Base-by-base conservation (phyloP, 2,329 filamentous ascomycete species). In the Aspergillus sp. region DNA sequence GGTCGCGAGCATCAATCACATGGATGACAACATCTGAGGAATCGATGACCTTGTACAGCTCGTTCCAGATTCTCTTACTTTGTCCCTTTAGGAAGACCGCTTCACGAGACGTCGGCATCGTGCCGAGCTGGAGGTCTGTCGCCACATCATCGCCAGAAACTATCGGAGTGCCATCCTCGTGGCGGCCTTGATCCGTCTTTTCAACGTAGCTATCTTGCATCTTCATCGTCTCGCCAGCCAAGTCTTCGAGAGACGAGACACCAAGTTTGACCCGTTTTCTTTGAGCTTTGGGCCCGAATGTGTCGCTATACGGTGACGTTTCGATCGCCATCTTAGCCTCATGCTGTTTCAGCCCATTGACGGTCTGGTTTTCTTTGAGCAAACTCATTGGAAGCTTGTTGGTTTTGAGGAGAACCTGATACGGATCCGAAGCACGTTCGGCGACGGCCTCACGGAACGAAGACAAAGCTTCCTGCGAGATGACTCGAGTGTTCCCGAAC, bases 351-450 rank as follows among this genome's bases (percentile, higher is more conserved):
- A 96, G 76, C 0, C 93, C 93, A 68, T 96, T 93, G 66, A 88
- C 84, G 47, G 87, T 83, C 57, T 88, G 82, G 55, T 85, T 85
- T 69, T 98, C 93, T 61, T 87, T 84, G 71, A 99, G 96, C 73
- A 99, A 79, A 66, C 87, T 93, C 91, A 99, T 93, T 41, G 95
- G 95, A 49, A 99, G 83, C 80, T 98, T 98, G 77, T 98, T 98
- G 65, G 90, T 90, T 81, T 97, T 97, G 63, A 99, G 82, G n/a
- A 98, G 85, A 60, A 96, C 95, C 60, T 90, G 89, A 76, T 96
- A 97, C 0, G 95, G 95, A 70, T 99, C 92, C 17, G 88, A 87
- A 52, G 90, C 88, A 76, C 93, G 90, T 76, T 96, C 92, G 43
- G 90, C 90, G 77, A 99, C 93, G 25, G 95, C 95, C 59, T 93